Percentiles rank a stretch among this genome's conserved stretches.
Conservation (phyloP, 2,329 filamentous ascomycete genomes). For the Exophiala phaeomuriformis region DNA sequence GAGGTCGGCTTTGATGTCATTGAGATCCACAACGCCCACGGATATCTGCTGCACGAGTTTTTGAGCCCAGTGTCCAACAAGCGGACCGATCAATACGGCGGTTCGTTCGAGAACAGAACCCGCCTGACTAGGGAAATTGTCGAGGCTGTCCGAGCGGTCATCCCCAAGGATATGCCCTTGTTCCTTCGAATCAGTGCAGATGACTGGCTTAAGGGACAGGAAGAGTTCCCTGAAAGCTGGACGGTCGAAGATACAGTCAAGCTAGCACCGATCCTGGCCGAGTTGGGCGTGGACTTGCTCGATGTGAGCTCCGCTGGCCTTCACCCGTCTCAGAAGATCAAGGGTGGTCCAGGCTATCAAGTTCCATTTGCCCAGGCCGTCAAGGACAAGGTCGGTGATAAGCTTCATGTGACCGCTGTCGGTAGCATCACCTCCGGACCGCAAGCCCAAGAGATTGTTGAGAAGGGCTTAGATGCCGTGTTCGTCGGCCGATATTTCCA, state of each 20-base stretch:
- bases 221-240: slow-evolving; percentile 58
- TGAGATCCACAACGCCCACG: slow-evolving; percentile 74
- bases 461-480: slow-evolving; percentile 60
- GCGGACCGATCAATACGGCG: slow-evolving; percentile 52
- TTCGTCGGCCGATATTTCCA: slow-evolving; percentile 70
- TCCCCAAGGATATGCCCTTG: slow-evolving; percentile 62
- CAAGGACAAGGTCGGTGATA: slow-evolving; percentile 65
- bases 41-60: slow-evolving; percentile 67
- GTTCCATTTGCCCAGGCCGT: slow-evolving; percentile 63
- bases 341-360: slow-evolving; percentile 60
- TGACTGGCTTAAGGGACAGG: slow-evolving; percentile 61
- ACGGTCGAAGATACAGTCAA: slow-evolving; percentile 55
- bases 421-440: slow-evolving; percentile 64
- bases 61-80: slow-evolving; percentile 62
- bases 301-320: slow-evolving; percentile 70
- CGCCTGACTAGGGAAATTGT: slow-evolving; percentile 62
- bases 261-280: slow-evolving; percentile 61
- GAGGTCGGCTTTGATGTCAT: slow-evolving; percentile 68
- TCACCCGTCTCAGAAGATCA: slow-evolving; percentile 33
- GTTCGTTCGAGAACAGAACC: slow-evolving; percentile 55
- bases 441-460: slow-evolving; percentile 57
- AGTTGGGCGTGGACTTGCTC: slow-evolving; percentile 69
- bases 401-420: slow-evolving; percentile 64
- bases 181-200: slow-evolving; percentile 67
- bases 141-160: slow-evolving; percentile 53